Evolutionary conservation across 2,329 filamentous ascomycete species (phyloP).

Genomic region (Tolypocladium inflatum): DNA sequence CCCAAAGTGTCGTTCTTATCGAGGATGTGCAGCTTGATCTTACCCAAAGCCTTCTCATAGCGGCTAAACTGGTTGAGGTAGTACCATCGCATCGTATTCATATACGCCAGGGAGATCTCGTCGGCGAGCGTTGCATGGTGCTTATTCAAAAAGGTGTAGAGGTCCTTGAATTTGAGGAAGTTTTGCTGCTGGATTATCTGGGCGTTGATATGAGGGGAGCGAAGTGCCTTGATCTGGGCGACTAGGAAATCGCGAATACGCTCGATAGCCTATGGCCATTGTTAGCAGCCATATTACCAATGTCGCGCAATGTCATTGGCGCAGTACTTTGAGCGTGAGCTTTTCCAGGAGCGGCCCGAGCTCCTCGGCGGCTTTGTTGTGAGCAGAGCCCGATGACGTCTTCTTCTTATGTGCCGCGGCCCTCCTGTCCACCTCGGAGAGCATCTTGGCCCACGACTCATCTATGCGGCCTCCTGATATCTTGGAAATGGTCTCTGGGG

Average conservation of each 20-base stretch:
- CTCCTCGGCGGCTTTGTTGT: conserved; percentile 71
- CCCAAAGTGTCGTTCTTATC: conserved; percentile 80
- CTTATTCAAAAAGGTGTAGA: conserved; percentile 75
- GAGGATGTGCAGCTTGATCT: conserved; percentile 71
- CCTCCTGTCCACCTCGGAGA: conserved; percentile 77
- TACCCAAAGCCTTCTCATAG: conserved; percentile 75
- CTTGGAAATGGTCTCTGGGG: conserved; percentile 72
- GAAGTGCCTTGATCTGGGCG: conserved; percentile 83
- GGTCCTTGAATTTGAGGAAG: conserved; percentile 78
- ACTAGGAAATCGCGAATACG: conserved; percentile 92
- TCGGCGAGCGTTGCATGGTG: conserved; percentile 77
- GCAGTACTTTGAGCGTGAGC: conserved; percentile 63
- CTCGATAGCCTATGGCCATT: conserved; percentile 59
- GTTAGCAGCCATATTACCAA: conserved; percentile 2
- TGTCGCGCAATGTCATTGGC: background rate
- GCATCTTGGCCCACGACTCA: conserved; percentile 73
- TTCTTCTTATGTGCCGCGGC: conserved; percentile 62
- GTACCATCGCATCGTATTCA: conserved; percentile 99
- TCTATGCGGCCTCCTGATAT: conserved; percentile 87
- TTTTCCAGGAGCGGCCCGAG: conserved; percentile 78
- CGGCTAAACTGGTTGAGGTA: conserved; percentile 85
- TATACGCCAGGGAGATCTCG: conserved; percentile 86
- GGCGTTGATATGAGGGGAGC: conserved; percentile 92
- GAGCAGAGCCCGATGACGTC: conserved; percentile 42
- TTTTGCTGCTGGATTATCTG: conserved; percentile 94